Evolutionary conservation across 164 flowering plant genomes (phyloP), one percentile per base, ranked within the genome.

Genomic region (Akebia trifoliata): DNA sequence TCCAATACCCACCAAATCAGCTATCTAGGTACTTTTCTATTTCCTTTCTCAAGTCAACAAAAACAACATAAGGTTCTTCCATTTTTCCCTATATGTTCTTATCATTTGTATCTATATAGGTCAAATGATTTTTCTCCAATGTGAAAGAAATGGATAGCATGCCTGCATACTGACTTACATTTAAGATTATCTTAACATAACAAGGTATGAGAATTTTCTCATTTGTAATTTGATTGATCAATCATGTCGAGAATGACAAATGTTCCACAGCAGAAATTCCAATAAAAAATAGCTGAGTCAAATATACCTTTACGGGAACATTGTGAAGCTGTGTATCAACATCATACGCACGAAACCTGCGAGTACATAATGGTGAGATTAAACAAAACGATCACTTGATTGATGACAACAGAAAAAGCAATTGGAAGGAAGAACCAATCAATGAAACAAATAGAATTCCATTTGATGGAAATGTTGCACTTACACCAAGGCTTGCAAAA

Each of bases 341-440:
- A 72, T 92, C 94, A 78, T 78, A 92, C 32, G 87, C 70, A 67
- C 66, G 83, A 56, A 87, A 87, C 83, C 96, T 92, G 91, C 50
- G 35, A 62, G 42, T 55, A 53, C 17, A 63, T 49, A 18, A 69
- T n/a, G 54, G 54, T 32, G 14, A 32, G 35, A 60, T 14, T 30
- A 50, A 29, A 54, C 4, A 37, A 39, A 17, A 18, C 24, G 10
- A 35, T 21, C 9, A 36, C 30, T 46, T 39, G 17, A n/a, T 22
- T 14, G 29, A 54, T n/a, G n/a, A n/a, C n/a, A 40, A 43, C 44
- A 36, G 11, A 17, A 18, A 54, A 40, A 56, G 5, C 25, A 18
- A 18, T 21, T 4, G 40, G 10, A 31, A 51, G 2, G 10, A 26
- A 10, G 34, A 34, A 45, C 36, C 35, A 57, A 60, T 18, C 5